Evolutionary conservation across 78 protist genomes (phyloP).

Genomic region (Monocercomonoides exilis): DNA sequence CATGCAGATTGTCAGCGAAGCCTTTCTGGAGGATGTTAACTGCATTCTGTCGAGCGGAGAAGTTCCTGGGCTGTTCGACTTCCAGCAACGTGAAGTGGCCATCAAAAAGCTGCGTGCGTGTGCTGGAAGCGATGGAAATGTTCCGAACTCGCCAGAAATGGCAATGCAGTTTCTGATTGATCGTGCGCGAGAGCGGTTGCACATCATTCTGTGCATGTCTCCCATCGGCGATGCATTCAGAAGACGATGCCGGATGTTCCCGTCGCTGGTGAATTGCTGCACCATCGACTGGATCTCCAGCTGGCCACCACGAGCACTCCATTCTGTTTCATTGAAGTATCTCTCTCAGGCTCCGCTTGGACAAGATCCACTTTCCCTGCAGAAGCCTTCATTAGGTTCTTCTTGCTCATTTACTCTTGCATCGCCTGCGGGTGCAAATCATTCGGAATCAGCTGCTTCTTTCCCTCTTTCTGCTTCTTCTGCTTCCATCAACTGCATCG

Average conservation of each 20-base stretch:
- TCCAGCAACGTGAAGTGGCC: slow-evolving; percentile 35
- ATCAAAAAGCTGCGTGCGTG: slow-evolving; percentile 5
- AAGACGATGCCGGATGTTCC: slow-evolving; percentile 39
- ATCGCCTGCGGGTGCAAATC: no score
- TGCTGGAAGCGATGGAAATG: neutral
- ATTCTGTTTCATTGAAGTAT: slow-evolving; percentile 28
- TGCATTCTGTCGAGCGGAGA: slow-evolving; percentile 34
- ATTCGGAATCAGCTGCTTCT: no score
- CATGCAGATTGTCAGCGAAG: slow-evolving; percentile 61
- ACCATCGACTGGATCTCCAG: slow-evolving; percentile 49
- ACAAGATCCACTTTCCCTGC: no score
- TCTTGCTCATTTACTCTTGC: no score
- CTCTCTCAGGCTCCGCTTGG: no score
- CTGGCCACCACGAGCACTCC: slow-evolving; percentile 69
- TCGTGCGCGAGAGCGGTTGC: slow-evolving; percentile 36
- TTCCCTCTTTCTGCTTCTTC: no score
- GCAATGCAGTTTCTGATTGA: slow-evolving; percentile 21
- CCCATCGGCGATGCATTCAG: slow-evolving; percentile 60
- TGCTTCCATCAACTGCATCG: no score
- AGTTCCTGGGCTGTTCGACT: slow-evolving; percentile 40
- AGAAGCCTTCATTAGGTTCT: no score
- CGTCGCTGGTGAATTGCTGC: slow-evolving; percentile 48
- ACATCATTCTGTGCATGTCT: slow-evolving; percentile 49
- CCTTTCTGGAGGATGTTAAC: slow-evolving; percentile 71
- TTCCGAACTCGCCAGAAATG: slow-evolving; percentile 30